Base-by-base conservation (phyloP, 2,329 filamentous ascomycete species). In the Colletotrichum destructivum region DNA sequence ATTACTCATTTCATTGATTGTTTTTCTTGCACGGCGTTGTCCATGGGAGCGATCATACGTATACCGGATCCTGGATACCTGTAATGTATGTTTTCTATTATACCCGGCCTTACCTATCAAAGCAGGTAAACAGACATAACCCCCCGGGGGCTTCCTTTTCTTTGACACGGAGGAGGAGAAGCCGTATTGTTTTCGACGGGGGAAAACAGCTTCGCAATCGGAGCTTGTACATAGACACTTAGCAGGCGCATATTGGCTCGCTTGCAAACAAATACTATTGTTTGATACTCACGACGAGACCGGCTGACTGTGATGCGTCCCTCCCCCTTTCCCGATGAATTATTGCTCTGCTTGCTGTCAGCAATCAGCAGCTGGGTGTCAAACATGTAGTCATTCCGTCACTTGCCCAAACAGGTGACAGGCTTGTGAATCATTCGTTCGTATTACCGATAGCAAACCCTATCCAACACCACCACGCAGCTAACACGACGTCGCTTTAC, bases 61-160 rank as follows among this genome's bases (percentile, higher is more conserved):
- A 40, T 51, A 63, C 47, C 38, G 63, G 40, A 73, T 61, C 47
- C 69, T 72, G 69, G 64, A 73, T 73, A 73, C 69, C 64, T 73
- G 69, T 73, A 73, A 72, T 73, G 69, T 73, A 69, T 69, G 72
- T 65, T 72, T 73, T 69, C 61, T 66, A 64, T 69, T 73, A 72
- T 73, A 73, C 60, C 69, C 69, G 49, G 64, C 52, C 40, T 62
- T 59, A 52, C 66, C 65, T 63, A 46, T 63, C 38, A 63, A 46
- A 63, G 60, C 44, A 51, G 69, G 64, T 57, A 35, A 62, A 59
- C 46, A 63, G 44, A 57, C 46, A 54, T 46, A 56, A 26, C 21
- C 57, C 23, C 38, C 40, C 35, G 0, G 35, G 52, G 44, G 35
- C 23, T 42, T 47, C 5, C 49, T 23, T 56, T 35, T 54, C 35